Evolutionary conservation across 176 grass and related monocot genomes (phyloP).

Genomic region (Oryza nivara): DNA sequence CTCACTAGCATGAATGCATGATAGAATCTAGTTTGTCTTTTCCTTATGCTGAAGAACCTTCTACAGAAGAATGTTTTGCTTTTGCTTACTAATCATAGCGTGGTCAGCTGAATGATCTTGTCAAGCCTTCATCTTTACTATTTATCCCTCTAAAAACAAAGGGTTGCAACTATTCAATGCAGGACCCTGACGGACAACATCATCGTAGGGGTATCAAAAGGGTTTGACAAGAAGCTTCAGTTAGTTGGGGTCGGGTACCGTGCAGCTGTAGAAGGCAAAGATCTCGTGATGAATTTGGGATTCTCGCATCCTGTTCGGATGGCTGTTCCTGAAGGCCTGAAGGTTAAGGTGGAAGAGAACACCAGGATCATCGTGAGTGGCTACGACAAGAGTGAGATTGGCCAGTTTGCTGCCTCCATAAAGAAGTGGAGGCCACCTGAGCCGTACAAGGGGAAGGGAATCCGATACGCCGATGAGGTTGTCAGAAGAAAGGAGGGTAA

Average conservation of each 20-base stretch:
- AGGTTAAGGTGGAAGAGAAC: constrained; percentile 91
- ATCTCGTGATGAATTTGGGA: constrained; percentile 83
- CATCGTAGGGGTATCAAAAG: constrained; percentile 89
- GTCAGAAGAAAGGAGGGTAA: constrained; percentile 96
- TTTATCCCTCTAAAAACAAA: constrained; percentile 24
- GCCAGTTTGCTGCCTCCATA: constrained; percentile 81
- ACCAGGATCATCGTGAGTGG: constrained; percentile 84
- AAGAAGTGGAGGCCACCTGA: constrained; percentile 98
- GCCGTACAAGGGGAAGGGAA: constrained; percentile 97
- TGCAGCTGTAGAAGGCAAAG: constrained; percentile 75
- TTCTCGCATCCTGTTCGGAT: constrained; percentile 90
- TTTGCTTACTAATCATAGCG: background rate
- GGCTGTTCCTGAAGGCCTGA: constrained; percentile 72
- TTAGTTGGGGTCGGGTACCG: constrained; percentile 91
- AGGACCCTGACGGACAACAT: constrained; percentile 93
- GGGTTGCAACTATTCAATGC: constrained; percentile 39
- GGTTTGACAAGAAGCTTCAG: constrained; percentile 90
- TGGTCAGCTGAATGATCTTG: constrained; percentile 12
- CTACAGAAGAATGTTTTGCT: background rate
- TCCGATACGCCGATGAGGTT: constrained; percentile 73
- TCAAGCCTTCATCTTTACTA: background rate
- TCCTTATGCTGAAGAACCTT: background rate
- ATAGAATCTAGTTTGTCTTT: background rate
- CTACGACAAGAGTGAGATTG: constrained; percentile 77
- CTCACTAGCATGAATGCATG: background rate